Evolutionary conservation across 331 rosid species (phyloP), one percentile per base, ranked within the genome.

Genomic region (Erythrophleum ivorense): DNA sequence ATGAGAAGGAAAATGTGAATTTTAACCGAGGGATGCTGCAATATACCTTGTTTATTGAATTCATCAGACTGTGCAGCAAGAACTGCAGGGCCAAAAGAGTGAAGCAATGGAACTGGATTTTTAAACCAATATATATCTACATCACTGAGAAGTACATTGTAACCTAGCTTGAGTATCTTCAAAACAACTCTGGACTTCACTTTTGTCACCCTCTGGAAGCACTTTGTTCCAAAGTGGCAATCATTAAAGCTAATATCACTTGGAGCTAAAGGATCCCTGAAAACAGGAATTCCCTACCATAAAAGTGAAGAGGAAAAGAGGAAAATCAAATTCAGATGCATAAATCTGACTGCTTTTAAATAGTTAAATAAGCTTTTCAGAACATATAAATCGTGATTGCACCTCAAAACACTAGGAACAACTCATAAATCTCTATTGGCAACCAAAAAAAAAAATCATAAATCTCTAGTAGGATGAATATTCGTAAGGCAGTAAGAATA

Each of bases 121-220:
- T 71, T 83, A 84, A 95, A 95, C 99, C 99, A 95, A 82, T 92
- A 93, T 19, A 85, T 81, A 79, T 95, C 99, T 40, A 92, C 97
- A 78, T 95, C 98, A 71, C 97, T 95, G 40, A 95, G 97, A 81
- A 95, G 92, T 77, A 93, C 97, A 69, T 88, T 95, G 91, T 92
- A 95, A 40, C 97, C 99, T 45, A 93, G 86, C 90, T 86, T 89
- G 78, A 92, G 89, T 80, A 93, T 95, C 85, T 84, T 87, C 74
- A 95, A 78, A 83, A 95, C 98, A 82, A 86, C 81, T 85, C 92
- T 91, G 64, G 99, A 95, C 88, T 93, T 93, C 84, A 95, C 98
- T 86, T 95, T 93, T 41, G 98, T 95, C 87, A 95, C 99, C 92
- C 89, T 93, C 81, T 89, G 99, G 84, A 95, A 95, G 86, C 99